Percentiles rank a stretch among this genome's conserved stretches.
These are phyloP conservation scores for Crithidia bombi DNA, from an alignment of 208 protist species.

Conservation along the genomic window DNA sequence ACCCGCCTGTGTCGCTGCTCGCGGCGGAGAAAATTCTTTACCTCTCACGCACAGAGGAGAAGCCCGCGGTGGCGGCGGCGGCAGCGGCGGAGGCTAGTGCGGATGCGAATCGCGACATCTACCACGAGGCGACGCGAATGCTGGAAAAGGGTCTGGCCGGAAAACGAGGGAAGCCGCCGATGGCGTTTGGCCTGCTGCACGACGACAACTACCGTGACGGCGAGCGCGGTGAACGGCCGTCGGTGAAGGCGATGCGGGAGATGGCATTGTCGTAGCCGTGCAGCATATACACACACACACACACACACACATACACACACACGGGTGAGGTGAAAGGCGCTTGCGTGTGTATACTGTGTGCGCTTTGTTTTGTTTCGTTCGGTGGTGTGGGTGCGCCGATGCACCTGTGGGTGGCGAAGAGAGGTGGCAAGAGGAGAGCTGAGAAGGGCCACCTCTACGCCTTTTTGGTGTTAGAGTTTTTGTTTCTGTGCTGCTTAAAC, in stretches of 20 bases:
- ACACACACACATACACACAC: background rate
- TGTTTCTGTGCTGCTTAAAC: conserved; percentile 8
- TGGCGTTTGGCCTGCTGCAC: conserved; percentile 14
- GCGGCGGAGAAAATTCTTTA: conserved; percentile 56
- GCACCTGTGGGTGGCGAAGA: no score
- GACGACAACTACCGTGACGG: conserved; percentile 18
- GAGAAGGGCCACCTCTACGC: no score
- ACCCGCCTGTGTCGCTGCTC: conserved; percentile 61
- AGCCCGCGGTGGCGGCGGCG: background rate
- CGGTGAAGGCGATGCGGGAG: conserved; percentile 18
- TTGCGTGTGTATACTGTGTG: background rate
- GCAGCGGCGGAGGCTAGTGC: conserved; percentile 14
- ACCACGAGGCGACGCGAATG: conserved; percentile 25
- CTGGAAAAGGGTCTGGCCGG: conserved; percentile 24
- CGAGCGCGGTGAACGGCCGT: conserved; percentile 9
- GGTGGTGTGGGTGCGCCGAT: no score
- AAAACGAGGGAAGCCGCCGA: conserved; percentile 14
- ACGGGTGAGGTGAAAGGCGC: no score
- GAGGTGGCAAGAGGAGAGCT: no score
- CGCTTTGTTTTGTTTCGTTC: background rate
- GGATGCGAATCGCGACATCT: conserved; percentile 20
- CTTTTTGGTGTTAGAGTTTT: background rate
- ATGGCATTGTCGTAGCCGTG: conserved; percentile 9
- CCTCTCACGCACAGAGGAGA: conserved; percentile 33
- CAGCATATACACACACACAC: conserved; percentile 1